Evolutionary conservation across 192 early-diverging fungal genomes (phyloP), one percentile per base, ranked within the genome.

Genomic region (Umbelopsis ramanniana): DNA sequence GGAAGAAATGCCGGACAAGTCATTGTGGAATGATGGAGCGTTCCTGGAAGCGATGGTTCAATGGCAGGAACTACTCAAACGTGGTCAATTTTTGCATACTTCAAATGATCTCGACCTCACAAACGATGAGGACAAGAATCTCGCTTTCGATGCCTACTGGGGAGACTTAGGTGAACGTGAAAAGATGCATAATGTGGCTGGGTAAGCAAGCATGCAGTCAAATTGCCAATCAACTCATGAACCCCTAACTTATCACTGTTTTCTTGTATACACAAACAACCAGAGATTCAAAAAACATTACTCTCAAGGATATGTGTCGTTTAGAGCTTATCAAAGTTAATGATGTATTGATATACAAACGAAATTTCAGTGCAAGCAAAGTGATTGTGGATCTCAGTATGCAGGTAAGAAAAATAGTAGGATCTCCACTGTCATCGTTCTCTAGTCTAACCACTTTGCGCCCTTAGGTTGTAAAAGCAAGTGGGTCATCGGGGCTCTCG

Each of bases 281-380:
- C n/a, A 79, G 79, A 8, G 79, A 80, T 46, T 80, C 79, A n/a
- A 80, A 80, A 67, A 73, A 46, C 26, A 80, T 80, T 23, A 76
- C 79, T n/a, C 54, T 80, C n/a, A 80, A 80, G 48, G 74, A 80
- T 21, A 80, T 80, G 79, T 80, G 79, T 53, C 68, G 75, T 38
- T 72, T 76, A 24, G 74, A 70, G 19, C 71, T 80, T 52, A 80
- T 80, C 26, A 75, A 72, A 23, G 72, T 74, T 57, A 71, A 76
- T 35, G 79, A 80, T 74, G 37, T 68, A 35, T 63, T 80, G 17
- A 63, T 76, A 40, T 80, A 80, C 43, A 80, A 80, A 35, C 74
- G 79, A 21, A 80, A 80, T 52, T 80, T 80, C 23, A 80, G 79
- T 45, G 79, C 75, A 11, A 73, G 72, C 40, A 80, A 80, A 67